Conservation (phyloP, 805 yeast genomes). For the Phaffomyces opuntiae region DNA sequence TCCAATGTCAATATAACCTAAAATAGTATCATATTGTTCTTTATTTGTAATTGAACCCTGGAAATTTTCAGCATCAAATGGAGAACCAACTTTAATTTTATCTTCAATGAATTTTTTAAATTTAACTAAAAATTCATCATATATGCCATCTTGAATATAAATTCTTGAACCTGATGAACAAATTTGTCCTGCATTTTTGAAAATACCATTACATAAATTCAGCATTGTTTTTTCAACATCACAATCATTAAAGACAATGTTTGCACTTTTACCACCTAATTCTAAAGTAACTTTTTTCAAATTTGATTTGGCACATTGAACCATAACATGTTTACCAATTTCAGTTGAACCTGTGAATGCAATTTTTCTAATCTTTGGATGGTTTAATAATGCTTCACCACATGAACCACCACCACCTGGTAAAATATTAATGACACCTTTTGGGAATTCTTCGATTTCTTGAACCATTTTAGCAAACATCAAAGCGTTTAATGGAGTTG, state of each 20-base stretch:
- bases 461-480: slow-evolving; percentile 52
- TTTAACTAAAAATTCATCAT: slow-evolving; percentile 51
- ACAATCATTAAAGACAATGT: slow-evolving; percentile 65
- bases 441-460: slow-evolving; percentile 59
- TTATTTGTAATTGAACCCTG: slow-evolving; percentile 77
- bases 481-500: slow-evolving; percentile 68
- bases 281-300: slow-evolving; percentile 76
- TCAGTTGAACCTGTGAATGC: slow-evolving; percentile 81
- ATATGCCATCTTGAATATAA: slow-evolving; percentile 63
- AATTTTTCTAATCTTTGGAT: slow-evolving; percentile 63
- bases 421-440: slow-evolving; percentile 67
- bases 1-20: slow-evolving; percentile 60
- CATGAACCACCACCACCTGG: slow-evolving; percentile 69
- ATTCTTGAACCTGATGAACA: slow-evolving; percentile 80
- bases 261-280: slow-evolving; percentile 79
- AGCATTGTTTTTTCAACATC: slow-evolving; percentile 40
- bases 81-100: slow-evolving; percentile 58
- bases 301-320: slow-evolving; percentile 57
- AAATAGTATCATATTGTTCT: slow-evolving; percentile 60
- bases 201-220: slow-evolving; percentile 57
- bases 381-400: slow-evolving; percentile 64
- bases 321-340: slow-evolving; percentile 65
- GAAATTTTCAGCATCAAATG: slow-evolving; percentile 57
- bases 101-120: slow-evolving; percentile 53
- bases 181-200: slow-evolving; percentile 76